These are phyloP conservation scores for Tetrahymena elliotti DNA, from an alignment of 73 alveolate species.

Conservation along the genomic window DNA sequence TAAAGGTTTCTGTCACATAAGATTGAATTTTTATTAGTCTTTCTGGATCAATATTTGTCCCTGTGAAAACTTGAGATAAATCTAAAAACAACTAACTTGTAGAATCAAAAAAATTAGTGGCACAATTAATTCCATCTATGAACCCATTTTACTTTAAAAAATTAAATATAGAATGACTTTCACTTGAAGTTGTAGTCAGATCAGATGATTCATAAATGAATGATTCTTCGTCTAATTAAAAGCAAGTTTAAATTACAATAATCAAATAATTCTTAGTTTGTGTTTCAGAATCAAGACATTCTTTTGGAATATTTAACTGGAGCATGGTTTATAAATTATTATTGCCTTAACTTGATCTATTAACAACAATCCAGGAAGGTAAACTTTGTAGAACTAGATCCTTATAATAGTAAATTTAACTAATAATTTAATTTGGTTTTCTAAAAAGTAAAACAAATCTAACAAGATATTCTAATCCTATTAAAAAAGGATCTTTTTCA, in stretches of 20 bases:
- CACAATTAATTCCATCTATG: neutral
- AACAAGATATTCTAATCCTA: neutral
- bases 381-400: neutral
- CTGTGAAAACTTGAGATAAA: neutral
- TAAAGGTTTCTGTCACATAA: neutral
- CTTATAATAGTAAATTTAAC: neutral
- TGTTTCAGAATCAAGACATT: neutral
- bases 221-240: neutral
- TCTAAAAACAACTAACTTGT: neutral
- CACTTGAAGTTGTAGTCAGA: neutral
- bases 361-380: neutral
- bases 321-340: neutral
- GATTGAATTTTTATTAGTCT: neutral
- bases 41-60: neutral
- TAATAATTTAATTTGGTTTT: neutral
- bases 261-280: neutral
- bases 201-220: neutral
- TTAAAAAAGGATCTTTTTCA: neutral
- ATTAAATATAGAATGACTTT: neutral
- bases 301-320: neutral
- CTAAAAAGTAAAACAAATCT: neutral
- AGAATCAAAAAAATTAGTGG: neutral
- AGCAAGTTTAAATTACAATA: neutral
- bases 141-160: neutral
- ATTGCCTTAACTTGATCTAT: neutral